Conservation (phyloP, 257 asterid species). For the Salvia hispanica region DNA sequence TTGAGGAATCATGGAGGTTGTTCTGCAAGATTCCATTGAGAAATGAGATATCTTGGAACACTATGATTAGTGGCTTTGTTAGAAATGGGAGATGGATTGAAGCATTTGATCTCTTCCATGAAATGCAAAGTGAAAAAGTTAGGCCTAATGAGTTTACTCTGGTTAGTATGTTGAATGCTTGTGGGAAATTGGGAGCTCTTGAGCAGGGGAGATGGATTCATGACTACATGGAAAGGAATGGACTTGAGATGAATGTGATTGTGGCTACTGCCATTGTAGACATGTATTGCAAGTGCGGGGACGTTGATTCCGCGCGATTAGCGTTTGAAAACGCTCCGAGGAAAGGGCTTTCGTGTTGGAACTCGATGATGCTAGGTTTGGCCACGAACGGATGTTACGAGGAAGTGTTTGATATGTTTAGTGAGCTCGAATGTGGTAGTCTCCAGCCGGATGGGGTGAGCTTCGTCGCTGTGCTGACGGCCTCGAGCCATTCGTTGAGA, state of each 20-base stretch:
- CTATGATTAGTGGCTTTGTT: conserved; percentile 69
- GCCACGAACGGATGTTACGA: conserved; percentile 57
- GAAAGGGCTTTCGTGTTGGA: conserved; percentile 68
- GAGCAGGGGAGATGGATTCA: conserved; percentile 79
- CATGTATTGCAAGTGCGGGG: conserved; percentile 76
- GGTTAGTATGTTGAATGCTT: conserved; percentile 71
- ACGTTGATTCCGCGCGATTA: conserved; percentile 37
- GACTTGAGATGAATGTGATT: conserved; percentile 46
- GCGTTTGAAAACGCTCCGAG: conserved; percentile 38
- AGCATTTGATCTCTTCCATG: conserved; percentile 52
- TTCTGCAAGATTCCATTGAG: conserved; percentile 49
- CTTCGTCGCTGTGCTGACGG: conserved; percentile 52
- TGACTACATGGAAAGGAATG: conserved; percentile 44
- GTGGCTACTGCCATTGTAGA: conserved; percentile 57
- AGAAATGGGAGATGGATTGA: conserved; percentile 65
- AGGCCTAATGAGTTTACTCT: conserved; percentile 56
- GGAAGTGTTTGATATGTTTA: conserved; percentile 52
- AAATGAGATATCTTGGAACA: conserved; percentile 71
- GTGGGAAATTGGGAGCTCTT: conserved; percentile 59
- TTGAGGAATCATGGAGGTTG: conserved; percentile 61
- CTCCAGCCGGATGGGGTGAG: conserved; percentile 56
- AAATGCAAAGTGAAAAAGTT: conserved; percentile 46
- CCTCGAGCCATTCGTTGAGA: conserved; percentile 57
- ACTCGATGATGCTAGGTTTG: conserved; percentile 71
- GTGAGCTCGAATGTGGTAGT: conserved; percentile 40